Conservation (phyloP, 2,329 filamentous ascomycete genomes). For the Fusarium nematophilum region DNA sequence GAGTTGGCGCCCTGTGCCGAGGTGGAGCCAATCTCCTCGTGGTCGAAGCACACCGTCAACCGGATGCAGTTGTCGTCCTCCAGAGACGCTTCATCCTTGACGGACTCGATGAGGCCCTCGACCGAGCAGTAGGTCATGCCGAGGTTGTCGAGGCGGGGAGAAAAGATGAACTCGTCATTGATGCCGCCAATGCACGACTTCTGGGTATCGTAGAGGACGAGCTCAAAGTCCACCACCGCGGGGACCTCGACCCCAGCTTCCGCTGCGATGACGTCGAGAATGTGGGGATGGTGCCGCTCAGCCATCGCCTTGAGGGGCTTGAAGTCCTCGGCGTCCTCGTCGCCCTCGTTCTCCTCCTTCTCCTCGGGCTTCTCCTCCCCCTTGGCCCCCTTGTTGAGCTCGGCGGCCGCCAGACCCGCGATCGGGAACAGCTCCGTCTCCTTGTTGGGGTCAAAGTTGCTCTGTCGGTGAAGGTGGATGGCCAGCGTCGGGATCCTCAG, state of each 20-base stretch:
- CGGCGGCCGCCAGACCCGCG: constrained; percentile 84
- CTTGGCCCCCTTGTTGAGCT: constrained; percentile 82
- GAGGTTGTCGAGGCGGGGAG: constrained; percentile 93
- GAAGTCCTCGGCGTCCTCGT: constrained; percentile 65
- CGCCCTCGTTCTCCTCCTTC: constrained; percentile 51
- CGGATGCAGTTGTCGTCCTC: constrained; percentile 85
- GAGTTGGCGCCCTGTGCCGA: constrained; percentile 95
- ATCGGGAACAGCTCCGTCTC: constrained; percentile 97
- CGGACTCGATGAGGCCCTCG: constrained; percentile 84
- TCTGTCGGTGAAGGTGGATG: constrained; percentile 89
- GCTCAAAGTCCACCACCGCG: constrained; percentile 91
- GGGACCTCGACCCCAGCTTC: constrained; percentile 77
- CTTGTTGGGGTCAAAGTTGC: constrained; percentile 94
- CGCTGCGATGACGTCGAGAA: constrained; percentile 86
- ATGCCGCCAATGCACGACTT: constrained; percentile 89
- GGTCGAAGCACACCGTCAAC: constrained; percentile 94
- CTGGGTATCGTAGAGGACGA: constrained; percentile 97
- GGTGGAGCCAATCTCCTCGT: constrained; percentile 94
- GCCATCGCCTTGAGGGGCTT: constrained; percentile 80
- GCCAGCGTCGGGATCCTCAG: constrained; percentile 93
- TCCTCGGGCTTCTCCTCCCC: constrained; percentile 54
- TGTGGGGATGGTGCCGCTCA: constrained; percentile 88
- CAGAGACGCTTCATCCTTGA: constrained; percentile 72
- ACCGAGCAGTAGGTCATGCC: constrained; percentile 96
- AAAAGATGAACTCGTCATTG: constrained; percentile 95